Base-by-base conservation (phyloP, 2,329 filamentous ascomycete genomes). In the Aspergillus latus region DNA sequence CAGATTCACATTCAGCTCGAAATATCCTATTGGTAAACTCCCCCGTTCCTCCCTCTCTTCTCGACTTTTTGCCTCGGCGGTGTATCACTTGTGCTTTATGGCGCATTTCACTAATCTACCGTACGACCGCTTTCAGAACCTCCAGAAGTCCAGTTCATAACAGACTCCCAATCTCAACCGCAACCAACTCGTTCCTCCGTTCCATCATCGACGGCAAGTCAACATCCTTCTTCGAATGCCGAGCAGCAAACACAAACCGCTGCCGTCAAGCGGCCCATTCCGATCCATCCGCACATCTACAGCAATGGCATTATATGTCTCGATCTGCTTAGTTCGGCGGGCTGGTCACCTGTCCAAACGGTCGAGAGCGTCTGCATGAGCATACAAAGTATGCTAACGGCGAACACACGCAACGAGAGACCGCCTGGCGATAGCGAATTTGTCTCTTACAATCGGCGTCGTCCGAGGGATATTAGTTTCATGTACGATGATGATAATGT, bases 281-380 rank as follows among this genome's bases (percentile, higher is more conserved):
- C 94, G 1, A 92, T 96, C 73, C 94, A 99, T 69, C 94, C 94
- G 2, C 94, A 99, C 77, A 90, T 99, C 74, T 99, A 99, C 79
- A 94, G 89, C 66, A 99, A 99, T 74, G 94, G 94, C 66, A 96
- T 97, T 73, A 99, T 99, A 71, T 99, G 94, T 69, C 88, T 99
- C 48, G 94, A 99, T 67, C 84, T 99, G 1, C 85, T 99, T 8
- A 91, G 91, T 51, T 80, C 84, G 8, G 87, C 91, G 61, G 94
- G 94, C 55, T 99, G 94, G 94, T 94, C 89, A 47, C 94, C 94
- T 0, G 93, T 99, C 0, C 94, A 99, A 72, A 97, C 93, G 57
- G 94, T 97, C 7, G 93, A 97, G 78, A 96, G 89, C 68, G 87
- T 99, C 28, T 97, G 92, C 78, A 94, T 99, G 84, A 96, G 91